A percentile compares a stretch with the other conserved stretches of the same genome.
Evolutionary conservation across 2,329 filamentous ascomycete genomes (phyloP).

Genomic region (Akanthomyces muscarius): DNA sequence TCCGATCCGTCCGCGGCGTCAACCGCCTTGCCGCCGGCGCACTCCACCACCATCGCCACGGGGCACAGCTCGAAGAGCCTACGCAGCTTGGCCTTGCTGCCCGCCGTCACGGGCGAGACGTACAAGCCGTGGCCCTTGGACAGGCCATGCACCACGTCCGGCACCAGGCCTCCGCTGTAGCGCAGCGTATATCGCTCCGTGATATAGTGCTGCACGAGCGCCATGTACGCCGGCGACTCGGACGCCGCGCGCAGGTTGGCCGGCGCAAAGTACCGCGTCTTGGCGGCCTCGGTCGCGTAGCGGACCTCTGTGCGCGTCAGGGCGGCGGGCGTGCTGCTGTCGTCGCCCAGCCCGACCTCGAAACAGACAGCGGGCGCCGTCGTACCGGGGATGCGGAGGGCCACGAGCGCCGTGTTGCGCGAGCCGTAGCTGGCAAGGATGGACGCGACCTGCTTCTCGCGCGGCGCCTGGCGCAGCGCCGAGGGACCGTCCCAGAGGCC

Average conservation of each 20-base stretch:
- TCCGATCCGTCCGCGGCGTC: conserved; percentile 42
- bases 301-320: conserved; percentile 40
- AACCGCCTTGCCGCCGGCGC: conserved; percentile 53
- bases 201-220: conserved; percentile 48
- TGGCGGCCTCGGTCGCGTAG: conserved; percentile 36
- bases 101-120: conserved; percentile 50
- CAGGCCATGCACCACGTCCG: conserved; percentile 56
- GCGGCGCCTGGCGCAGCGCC: conserved; percentile 39
- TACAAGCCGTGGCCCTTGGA: conserved; percentile 61
- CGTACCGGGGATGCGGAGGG: conserved; percentile 43
- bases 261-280: conserved; percentile 57
- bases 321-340: conserved; percentile 27
- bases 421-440: conserved; percentile 53
- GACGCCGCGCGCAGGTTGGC: conserved; percentile 57
- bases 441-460: conserved; percentile 42
- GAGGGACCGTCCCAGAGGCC: conserved; percentile 53
- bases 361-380: conserved; percentile 37
- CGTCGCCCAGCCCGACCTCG: conserved; percentile 43
- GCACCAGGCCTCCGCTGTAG: conserved; percentile 58
- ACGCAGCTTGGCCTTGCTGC: conserved; percentile 53
- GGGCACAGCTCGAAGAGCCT: conserved; percentile 57
- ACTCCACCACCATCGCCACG: conserved; percentile 57
- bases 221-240: conserved; percentile 46
- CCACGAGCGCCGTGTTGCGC: conserved; percentile 52
- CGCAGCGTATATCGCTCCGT: conserved; percentile 53